These are phyloP conservation scores for Acephala macrosclerotiorum DNA, from an alignment of 2,329 filamentous ascomycete genomes.

Conservation along the genomic window DNA sequence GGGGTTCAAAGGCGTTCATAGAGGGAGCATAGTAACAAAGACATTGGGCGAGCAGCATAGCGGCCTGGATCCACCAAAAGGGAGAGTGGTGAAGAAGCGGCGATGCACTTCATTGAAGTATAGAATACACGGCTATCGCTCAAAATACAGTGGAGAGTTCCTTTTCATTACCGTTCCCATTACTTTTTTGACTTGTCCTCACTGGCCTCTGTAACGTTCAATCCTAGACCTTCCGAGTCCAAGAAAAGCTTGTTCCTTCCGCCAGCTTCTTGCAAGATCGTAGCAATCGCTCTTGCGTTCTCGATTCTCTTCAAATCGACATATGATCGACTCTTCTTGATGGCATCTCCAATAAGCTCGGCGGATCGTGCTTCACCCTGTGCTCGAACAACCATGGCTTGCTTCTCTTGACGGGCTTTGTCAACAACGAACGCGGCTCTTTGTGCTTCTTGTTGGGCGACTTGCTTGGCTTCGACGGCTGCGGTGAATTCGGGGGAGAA, in stretches of 20 bases:
- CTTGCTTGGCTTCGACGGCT: slow-evolving; percentile 77
- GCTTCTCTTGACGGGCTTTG: slow-evolving; percentile 99
- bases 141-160: slow-evolving; percentile 57
- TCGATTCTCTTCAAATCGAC: slow-evolving; percentile 98
- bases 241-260: slow-evolving; percentile 94
- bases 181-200: slow-evolving; percentile 56
- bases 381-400: slow-evolving; percentile 96
- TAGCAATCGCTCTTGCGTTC: slow-evolving; percentile 90
- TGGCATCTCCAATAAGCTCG: slow-evolving; percentile 96
- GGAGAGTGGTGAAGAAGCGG: background rate
- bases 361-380: slow-evolving; percentile 99
- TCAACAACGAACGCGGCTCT: slow-evolving; percentile 97
- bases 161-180: slow-evolving; percentile 38
- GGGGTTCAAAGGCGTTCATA: background rate
- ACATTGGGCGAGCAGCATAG: background rate
- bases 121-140: slow-evolving; percentile 42
- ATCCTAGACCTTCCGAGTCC: slow-evolving; percentile 86
- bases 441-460: slow-evolving; percentile 91
- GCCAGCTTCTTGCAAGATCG: slow-evolving; percentile 83
- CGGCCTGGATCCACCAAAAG: background rate
- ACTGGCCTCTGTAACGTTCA: slow-evolving; percentile 76
- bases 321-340: slow-evolving; percentile 99
- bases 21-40: background rate
- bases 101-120: slow-evolving; percentile 22
- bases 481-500: slow-evolving; percentile 79